Evolutionary conservation across 2,329 filamentous ascomycete genomes (phyloP).

Genomic region (Xylaria sp.): DNA sequence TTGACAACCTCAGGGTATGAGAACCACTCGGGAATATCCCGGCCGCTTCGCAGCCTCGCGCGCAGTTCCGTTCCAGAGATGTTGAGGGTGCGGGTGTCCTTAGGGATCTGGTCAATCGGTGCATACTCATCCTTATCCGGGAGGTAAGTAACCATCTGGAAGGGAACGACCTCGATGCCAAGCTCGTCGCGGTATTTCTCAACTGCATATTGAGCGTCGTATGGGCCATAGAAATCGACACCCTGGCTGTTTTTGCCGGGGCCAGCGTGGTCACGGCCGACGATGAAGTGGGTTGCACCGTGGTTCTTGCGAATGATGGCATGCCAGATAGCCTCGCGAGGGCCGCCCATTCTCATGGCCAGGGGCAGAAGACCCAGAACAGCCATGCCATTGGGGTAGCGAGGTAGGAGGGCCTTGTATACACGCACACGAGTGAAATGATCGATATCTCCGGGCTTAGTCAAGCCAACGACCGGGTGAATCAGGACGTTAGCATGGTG

Average conservation of each 20-base stretch:
- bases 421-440: conserved; percentile 99
- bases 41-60: conserved; percentile 85
- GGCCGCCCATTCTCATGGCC: conserved; percentile 99
- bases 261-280: conserved; percentile 96
- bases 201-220: conserved; percentile 94
- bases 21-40: conserved; percentile 98
- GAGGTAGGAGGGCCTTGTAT: conserved; percentile 93
- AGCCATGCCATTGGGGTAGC: conserved; percentile 99
- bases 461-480: conserved; percentile 96
- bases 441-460: conserved; percentile 98
- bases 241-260: conserved; percentile 98
- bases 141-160: conserved; percentile 99
- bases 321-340: conserved; percentile 98
- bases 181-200: conserved; percentile 97
- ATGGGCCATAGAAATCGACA: conserved; percentile 96
- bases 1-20: conserved; percentile 98
- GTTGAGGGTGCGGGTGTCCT: conserved; percentile 83
- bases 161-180: conserved; percentile 97
- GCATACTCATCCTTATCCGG: conserved; percentile 97
- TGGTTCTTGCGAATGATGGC: conserved; percentile 99
- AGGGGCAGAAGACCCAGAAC: conserved; percentile 92
- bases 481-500: conserved; percentile 99
- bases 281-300: conserved; percentile 98
- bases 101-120: conserved; percentile 86
- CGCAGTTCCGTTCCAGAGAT: conserved; percentile 92